phyloP scores from a whole-genome alignment of 768 basidiomycete genomes.

The Pleurotus djamor region DNA sequence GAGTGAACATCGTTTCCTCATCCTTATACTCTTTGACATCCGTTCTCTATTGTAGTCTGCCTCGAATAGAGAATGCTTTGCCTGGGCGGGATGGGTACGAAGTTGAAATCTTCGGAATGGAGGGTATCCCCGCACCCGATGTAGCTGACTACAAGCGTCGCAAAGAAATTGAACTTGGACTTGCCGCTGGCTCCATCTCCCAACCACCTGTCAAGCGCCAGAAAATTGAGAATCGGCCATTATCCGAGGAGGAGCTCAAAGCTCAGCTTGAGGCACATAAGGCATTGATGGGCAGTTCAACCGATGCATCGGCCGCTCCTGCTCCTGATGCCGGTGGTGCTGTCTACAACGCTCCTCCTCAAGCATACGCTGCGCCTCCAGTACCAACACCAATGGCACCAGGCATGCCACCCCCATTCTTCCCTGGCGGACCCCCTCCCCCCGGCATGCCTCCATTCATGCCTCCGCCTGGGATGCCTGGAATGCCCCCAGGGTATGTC shows the following conservation, averaged over 20 bases:
- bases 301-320: constrained; percentile 30
- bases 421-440: constrained; percentile 40
- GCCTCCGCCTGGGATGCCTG: constrained; percentile 40
- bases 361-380: constrained; percentile 60
- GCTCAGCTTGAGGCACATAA: constrained; percentile 89
- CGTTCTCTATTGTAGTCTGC: constrained; percentile 40
- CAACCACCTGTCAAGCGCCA: constrained; percentile 81
- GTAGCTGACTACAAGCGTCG: constrained; percentile 94
- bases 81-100: constrained; percentile 98
- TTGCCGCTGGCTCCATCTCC: constrained; percentile 77
- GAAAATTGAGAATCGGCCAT: constrained; percentile 71
- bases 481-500: constrained; percentile 53
- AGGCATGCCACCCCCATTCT: constrained; percentile 29
- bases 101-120: constrained; percentile 99
- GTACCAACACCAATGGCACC: constrained; percentile 23
- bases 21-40: not conserved
- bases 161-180: constrained; percentile 92
- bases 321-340: constrained; percentile 41
- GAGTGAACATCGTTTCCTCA: constrained; percentile 15
- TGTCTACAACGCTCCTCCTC: constrained; percentile 75
- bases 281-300: constrained; percentile 76
- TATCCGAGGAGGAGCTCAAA: constrained; percentile 82
- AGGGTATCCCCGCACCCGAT: constrained; percentile 93
- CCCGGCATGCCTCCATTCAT: constrained; percentile 35
- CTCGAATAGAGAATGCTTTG: constrained; percentile 94